Evolutionary conservation across 495 filamentous ascomycete species (phyloP).

Genomic region (Lasiosphaeria hispida): DNA sequence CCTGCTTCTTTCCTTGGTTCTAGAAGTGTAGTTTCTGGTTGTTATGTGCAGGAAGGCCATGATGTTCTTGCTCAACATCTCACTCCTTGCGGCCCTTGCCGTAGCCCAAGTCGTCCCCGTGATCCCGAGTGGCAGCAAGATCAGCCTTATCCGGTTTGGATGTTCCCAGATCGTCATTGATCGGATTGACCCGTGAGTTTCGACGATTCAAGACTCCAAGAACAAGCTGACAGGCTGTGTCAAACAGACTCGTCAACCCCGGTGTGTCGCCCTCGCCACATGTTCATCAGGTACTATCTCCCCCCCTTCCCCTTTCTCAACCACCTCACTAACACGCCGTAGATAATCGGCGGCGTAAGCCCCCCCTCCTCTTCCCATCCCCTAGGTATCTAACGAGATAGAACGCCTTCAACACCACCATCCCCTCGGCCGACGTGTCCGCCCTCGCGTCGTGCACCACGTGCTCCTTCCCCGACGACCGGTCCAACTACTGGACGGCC

Average conservation of each 20-base stretch:
- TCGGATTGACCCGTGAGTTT: constrained; percentile 5
- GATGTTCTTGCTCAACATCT: too few species aligned
- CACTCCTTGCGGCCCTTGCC: too few species aligned
- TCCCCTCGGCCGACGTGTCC: constrained; percentile 40
- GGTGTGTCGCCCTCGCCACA: constrained; percentile 9
- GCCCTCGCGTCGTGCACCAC: constrained; percentile 38
- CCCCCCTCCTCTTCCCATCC: not conserved
- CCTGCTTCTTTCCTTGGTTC: too few species aligned
- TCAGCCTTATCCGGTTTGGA: not conserved
- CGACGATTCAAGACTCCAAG: not conserved
- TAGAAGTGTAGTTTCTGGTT: too few species aligned
- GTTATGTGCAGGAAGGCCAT: too few species aligned
- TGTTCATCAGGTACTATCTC: constrained; percentile 24
- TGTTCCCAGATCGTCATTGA: constrained; percentile 12
- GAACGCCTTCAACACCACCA: constrained; percentile 45
- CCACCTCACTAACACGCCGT: too few species aligned
- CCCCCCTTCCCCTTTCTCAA: too few species aligned
- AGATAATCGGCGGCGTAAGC: constrained; percentile 43
- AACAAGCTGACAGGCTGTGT: not conserved
- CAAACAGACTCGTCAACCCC: constrained; percentile 10
- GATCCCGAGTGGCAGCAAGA: too few species aligned
- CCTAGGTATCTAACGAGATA: not conserved
- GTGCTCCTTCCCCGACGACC: constrained; percentile 44
- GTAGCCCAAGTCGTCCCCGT: too few species aligned
- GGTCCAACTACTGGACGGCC: constrained; percentile 55